Base-by-base conservation (phyloP, 441 rosid species). In the Jatropha multifida region DNA sequence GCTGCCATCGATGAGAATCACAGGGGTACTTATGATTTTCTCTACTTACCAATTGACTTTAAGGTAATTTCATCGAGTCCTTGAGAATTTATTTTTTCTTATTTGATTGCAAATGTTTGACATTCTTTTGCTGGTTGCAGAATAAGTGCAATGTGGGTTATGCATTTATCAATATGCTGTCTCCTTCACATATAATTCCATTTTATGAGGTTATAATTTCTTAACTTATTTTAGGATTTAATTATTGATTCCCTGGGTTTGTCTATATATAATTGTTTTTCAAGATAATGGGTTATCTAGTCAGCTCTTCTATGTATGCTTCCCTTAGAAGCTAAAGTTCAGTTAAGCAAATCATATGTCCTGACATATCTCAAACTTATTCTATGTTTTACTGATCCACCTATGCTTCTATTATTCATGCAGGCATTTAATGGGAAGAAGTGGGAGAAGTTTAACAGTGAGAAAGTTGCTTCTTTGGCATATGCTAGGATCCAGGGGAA, bases 371-470 rank as follows among this genome's bases (percentile, higher is more conserved):
- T 55, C 26, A 65, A 59, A 64, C 40, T 67, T 18, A 7, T 41
- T 32, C 42, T 75, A 40, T 17, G 41, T 27, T 58, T 59, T 40
- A 42, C 78, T 8, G 55, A 68, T 74, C 40, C 12, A 18, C 61
- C 79, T 65, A 68, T 71, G 73, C 52, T 51, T 80, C 32, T 55
- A 42, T 2, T 68, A 51, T 40, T 65, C 63, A 10, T 79, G 76
- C 82, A 96, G 99, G 94, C 97, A 58, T 90, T 96, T 83, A 91
- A 94, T 79, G 98, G 99, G 74, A 96, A 96, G 88, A 96, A 88
- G 86, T 96, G 99, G 99, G 98, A 94, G 86, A 96, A 96, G 88
- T 96, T 96, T 79, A 96, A 94, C 82, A 96, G 99, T 41, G 99
- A 96, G 85, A 96, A 96, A 82, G 98, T 96, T 77, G 99, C 99